A percentile compares a stretch with the other conserved stretches of the same genome.
Evolutionary conservation across 306 rosid genomes (phyloP).

Genomic region (Cicer judaicum): DNA sequence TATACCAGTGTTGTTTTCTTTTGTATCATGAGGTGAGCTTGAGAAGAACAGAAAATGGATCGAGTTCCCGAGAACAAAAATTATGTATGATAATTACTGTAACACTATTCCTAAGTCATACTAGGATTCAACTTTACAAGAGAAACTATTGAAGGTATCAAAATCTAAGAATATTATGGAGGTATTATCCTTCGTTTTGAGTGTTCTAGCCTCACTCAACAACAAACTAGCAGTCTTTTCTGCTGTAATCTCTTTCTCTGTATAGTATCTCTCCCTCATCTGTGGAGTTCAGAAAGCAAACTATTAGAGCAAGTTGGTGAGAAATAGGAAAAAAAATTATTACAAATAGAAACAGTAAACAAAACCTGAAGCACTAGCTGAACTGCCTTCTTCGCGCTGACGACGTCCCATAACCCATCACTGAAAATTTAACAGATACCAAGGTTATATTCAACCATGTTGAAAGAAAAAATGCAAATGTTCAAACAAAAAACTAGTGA

Average conservation of each 20-base stretch:
- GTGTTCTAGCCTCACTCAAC: slow-evolving; percentile 89
- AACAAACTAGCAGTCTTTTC: slow-evolving; percentile 80
- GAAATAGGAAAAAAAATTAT: background rate
- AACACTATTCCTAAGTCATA: slow-evolving; percentile 53
- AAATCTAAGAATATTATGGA: slow-evolving; percentile 92
- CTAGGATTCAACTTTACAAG: slow-evolving; percentile 86
- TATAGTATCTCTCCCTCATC: slow-evolving; percentile 63
- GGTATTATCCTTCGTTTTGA: slow-evolving; percentile 96
- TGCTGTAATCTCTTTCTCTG: slow-evolving; percentile 62
- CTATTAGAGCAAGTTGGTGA: slow-evolving; percentile 17
- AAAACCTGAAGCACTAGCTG: slow-evolving; percentile 84
- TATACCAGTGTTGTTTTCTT: background rate
- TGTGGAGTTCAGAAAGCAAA: slow-evolving; percentile 47
- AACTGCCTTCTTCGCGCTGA: slow-evolving; percentile 72
- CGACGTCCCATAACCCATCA: slow-evolving; percentile 97
- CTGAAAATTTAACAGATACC: slow-evolving; percentile 57
- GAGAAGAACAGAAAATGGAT: slow-evolving; percentile 34
- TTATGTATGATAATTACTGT: slow-evolving; percentile 45
- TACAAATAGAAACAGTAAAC: slow-evolving; percentile 2
- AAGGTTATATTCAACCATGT: slow-evolving; percentile 27
- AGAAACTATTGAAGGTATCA: slow-evolving; percentile 57
- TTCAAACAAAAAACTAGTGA: slow-evolving; percentile 7
- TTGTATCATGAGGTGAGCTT: slow-evolving; percentile 26
- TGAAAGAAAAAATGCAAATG: slow-evolving; percentile 10
- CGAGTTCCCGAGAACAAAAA: slow-evolving; percentile 34